phyloP scores from a whole-genome alignment of 2,329 filamentous ascomycete species.

The Helminthosporium solani region DNA sequence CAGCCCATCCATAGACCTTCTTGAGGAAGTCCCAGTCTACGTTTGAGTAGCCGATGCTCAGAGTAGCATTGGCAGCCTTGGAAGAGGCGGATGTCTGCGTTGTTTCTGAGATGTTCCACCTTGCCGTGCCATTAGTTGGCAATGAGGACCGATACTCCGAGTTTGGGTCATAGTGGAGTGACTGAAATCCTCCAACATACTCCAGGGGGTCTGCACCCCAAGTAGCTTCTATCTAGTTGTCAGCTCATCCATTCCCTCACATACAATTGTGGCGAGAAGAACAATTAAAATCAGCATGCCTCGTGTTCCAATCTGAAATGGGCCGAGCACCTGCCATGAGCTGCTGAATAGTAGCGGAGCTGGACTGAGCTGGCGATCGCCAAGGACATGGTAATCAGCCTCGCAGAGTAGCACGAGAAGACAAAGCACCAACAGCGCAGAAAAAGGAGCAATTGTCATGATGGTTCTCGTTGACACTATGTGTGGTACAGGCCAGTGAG shows the following conservation, averaged over 20 bases:
- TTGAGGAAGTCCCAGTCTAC: conserved; percentile 57
- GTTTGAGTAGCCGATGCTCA: conserved; percentile 51
- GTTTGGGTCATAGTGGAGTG: conserved; percentile 45
- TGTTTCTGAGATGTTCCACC: conserved; percentile 49
- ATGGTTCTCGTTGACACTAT: not conserved
- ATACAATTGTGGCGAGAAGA: not conserved
- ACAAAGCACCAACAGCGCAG: not conserved
- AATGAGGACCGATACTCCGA: conserved; percentile 54
- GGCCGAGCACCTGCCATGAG: conserved; percentile 56
- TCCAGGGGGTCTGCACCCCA: conserved; percentile 63
- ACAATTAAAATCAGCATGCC: conserved; percentile 47
- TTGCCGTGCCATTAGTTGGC: conserved; percentile 51
- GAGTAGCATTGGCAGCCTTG: conserved; percentile 36
- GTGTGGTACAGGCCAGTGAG: not conserved
- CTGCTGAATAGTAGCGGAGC: conserved; percentile 34
- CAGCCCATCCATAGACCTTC: conserved; percentile 59
- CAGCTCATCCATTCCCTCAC: conserved; percentile 8
- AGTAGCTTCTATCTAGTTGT: conserved; percentile 49
- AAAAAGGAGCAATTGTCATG: not conserved
- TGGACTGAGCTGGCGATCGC: conserved; percentile 11
- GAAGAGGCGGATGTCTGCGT: conserved; percentile 26
- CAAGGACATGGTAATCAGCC: conserved; percentile 18
- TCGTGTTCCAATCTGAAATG: conserved; percentile 60
- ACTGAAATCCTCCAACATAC: conserved; percentile 53
- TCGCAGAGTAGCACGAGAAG: conserved; percentile 15